Percentiles rank a stretch among this genome's conserved stretches.
phyloP scores from a whole-genome alignment of 805 yeast genomes.

The Jamesozyma piceae region DNA sequence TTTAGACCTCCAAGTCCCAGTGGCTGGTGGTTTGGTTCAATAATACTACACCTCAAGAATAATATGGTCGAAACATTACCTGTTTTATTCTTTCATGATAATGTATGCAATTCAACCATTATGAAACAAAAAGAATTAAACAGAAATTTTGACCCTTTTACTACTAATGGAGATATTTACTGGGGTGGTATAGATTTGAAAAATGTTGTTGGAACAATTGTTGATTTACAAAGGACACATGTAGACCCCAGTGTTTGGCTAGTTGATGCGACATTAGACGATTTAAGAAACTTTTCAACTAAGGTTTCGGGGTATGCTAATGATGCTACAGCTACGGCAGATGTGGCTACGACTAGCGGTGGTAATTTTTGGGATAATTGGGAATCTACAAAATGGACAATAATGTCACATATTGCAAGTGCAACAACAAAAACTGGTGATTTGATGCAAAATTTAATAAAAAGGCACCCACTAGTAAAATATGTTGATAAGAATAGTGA shows the following conservation, averaged over 20 bases:
- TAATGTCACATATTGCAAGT: slow-evolving; percentile 75
- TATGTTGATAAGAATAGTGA: slow-evolving; percentile 37
- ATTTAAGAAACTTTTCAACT: slow-evolving; percentile 31
- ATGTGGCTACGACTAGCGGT: background rate
- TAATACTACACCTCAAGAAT: slow-evolving; percentile 56
- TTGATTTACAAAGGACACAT: slow-evolving; percentile 58
- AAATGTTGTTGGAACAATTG: slow-evolving; percentile 41
- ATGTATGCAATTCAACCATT: slow-evolving; percentile 67
- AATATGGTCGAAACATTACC: slow-evolving; percentile 55
- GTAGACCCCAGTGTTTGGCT: slow-evolving; percentile 65
- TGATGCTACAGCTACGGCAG: background rate
- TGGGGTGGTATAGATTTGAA: slow-evolving; percentile 92
- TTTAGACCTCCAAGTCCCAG: slow-evolving; percentile 65
- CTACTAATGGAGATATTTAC: slow-evolving; percentile 43
- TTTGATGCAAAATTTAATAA: slow-evolving; percentile 16
- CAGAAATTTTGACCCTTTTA: slow-evolving; percentile 67
- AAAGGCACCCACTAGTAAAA: slow-evolving; percentile 25
- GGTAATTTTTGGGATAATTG: slow-evolving; percentile 17
- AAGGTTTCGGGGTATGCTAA: background rate
- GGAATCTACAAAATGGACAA: slow-evolving; percentile 66
- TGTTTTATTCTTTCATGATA: slow-evolving; percentile 85
- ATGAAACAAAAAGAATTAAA: slow-evolving; percentile 50
- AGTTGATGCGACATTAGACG: slow-evolving; percentile 62
- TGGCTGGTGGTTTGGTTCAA: slow-evolving; percentile 90
- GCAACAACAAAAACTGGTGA: slow-evolving; percentile 41